Base-by-base conservation (phyloP, 768 basidiomycete genomes). In the Tulasnella sp. region DNA sequence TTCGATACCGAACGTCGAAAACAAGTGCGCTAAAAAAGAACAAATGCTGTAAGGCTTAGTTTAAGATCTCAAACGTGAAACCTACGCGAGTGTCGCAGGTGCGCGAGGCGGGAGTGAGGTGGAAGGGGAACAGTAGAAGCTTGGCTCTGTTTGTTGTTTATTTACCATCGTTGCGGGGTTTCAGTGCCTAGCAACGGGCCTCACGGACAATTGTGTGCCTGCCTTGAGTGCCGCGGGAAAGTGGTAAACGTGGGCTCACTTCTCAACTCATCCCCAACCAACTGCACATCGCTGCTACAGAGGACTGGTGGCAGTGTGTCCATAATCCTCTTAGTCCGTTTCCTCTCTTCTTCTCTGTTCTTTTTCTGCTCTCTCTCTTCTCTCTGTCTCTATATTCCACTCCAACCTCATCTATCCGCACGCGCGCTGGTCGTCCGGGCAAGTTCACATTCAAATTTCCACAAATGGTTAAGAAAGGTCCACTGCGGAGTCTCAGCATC, bases 381-480 rank as follows among this genome's bases (percentile, higher is more conserved):
- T 72, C 71, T 67, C 32, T 67, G 61, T 67, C 61, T 67, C 39
- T 72, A 40, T 72, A 72, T 72, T 72, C 39, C 39, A 37, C 35
- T 35, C 61, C 71, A 16, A 32, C 29, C n/a, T n/a, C 44, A n/a
- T 40, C 37, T 40, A 44, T 42, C 71, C 37, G n/a, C 71, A 40
- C 71, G 71, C 71, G 44, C 71, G 71, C 71, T 72, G 71, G 71
- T 72, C 71, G 71, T 72, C 71, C 39, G 44, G 13, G n/a, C 71
- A 67, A 67, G 61, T 67, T 35, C 61, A 67, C 32, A 67, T 72
- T 40, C 71, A 72, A 72, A 77, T 70, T 37, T 42, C 26, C 39
- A 70, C 37, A 40, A 75, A 77, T 77, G 77, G 71, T 70, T 35
- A 77, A 71, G 55, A 70, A 73, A 72, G 77, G 77, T 40, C 77